Conservation (phyloP, 2,329 filamentous ascomycete species). For the Diaporthe citriasiana region DNA sequence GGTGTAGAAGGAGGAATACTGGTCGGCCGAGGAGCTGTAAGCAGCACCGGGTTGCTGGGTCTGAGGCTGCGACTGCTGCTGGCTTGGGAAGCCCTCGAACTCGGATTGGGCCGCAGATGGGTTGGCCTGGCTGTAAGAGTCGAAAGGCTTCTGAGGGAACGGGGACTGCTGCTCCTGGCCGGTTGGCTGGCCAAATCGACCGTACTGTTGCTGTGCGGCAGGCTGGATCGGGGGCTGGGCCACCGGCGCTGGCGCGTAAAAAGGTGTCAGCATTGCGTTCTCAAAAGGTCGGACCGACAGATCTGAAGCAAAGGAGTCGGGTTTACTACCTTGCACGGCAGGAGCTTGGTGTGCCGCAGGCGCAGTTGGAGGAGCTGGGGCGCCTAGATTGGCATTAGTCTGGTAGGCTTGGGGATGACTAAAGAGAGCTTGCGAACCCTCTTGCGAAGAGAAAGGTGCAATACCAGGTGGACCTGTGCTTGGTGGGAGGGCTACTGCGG, state of each 20-base stretch:
- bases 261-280: slow-evolving; percentile 47
- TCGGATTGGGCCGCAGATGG: slow-evolving; percentile 63
- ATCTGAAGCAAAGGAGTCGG: slow-evolving; percentile 41
- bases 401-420: slow-evolving; percentile 5
- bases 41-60: slow-evolving; percentile 72
- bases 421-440: slow-evolving; percentile 20
- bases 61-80: slow-evolving; percentile 71
- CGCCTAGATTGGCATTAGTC: slow-evolving; percentile 35
- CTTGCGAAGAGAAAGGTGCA: slow-evolving; percentile 39
- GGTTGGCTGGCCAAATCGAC: slow-evolving; percentile 75
- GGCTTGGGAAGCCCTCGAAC: slow-evolving; percentile 72
- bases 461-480: slow-evolving; percentile 55
- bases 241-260: slow-evolving; percentile 55
- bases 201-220: slow-evolving; percentile 77
- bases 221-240: slow-evolving; percentile 66
- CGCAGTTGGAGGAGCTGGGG: slow-evolving; percentile 49
- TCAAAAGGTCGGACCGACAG: slow-evolving; percentile 33
- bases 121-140: slow-evolving; percentile 76
- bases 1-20: slow-evolving; percentile 90
- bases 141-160: slow-evolving; percentile 83
- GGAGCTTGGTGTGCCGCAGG: slow-evolving; percentile 51
- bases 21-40: slow-evolving; percentile 81
- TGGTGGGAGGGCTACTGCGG: slow-evolving; percentile 62
- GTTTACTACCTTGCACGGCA: slow-evolving; percentile 54
- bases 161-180: slow-evolving; percentile 72